Base-by-base conservation (phyloP, 2,329 filamentous ascomycete genomes). In the Aspergillus tubingensis region DNA sequence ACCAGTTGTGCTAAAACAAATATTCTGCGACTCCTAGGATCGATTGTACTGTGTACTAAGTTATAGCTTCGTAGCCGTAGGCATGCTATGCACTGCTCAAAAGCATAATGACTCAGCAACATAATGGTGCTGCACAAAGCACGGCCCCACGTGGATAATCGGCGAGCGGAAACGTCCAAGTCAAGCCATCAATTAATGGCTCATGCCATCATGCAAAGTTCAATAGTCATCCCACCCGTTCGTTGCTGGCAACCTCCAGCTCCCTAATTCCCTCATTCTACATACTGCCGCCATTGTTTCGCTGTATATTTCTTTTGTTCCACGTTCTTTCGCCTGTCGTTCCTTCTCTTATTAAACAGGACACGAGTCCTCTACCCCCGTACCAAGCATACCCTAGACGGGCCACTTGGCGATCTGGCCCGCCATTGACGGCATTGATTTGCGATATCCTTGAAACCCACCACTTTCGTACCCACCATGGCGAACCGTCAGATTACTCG, bases 401-500 rank as follows among this genome's bases (percentile, higher is more conserved):
- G 47, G 47, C 47, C 47, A 50, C 47, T 50, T 50, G 47, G 25
- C 47, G 47, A 50, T 50, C 47, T 44, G 25, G 47, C 47, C 49
- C 19, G 38, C 49, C 19, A 30, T 51, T 36, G 8, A 56, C 51
- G 25, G 43, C 23, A 32, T 50, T 50, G 47, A 50, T 50, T 50
- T 17, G 47, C 49, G 19, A 32, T 56, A 43, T 38, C 41, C 54
- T 47, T 17, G 36, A 49, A 49, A 51, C 49, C 41, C 49, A 38
- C 47, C 51, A 25, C 36, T 17, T 36, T 44, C 38, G 41, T 58
- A 39, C 25, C 41, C 27, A 55, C 38, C 57, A 77, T 78, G 75
- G 73, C 73, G 21, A 71, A 69, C 59, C 76, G 75, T 39, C 75
- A 77, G 60, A 71, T 75, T 39, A 64, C 64, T 19, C 53, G 62